These are phyloP conservation scores for Endocalyx cinctus DNA, from an alignment of 2,329 filamentous ascomycete genomes.

Conservation along the genomic window DNA sequence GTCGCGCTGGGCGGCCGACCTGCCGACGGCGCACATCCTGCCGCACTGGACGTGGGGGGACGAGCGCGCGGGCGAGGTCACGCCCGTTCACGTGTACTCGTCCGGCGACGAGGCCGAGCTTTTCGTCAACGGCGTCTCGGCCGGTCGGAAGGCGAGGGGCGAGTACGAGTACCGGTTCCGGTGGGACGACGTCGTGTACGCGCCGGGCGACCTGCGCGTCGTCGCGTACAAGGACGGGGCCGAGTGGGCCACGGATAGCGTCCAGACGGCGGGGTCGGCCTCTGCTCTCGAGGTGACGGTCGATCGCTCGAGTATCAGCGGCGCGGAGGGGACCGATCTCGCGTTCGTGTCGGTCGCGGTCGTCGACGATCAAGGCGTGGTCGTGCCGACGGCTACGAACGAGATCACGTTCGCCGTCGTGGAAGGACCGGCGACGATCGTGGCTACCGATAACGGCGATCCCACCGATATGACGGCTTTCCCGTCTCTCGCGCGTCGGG, in stretches of 20 bases:
- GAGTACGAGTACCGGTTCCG: slow-evolving; percentile 42
- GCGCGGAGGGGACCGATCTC: slow-evolving; percentile 40
- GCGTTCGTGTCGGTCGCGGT: slow-evolving; percentile 41
- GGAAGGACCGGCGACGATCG: slow-evolving; percentile 39
- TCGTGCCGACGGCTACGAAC: slow-evolving; percentile 37
- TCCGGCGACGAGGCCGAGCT: slow-evolving; percentile 49
- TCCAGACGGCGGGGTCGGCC: slow-evolving; percentile 36
- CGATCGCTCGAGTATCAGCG: slow-evolving; percentile 33
- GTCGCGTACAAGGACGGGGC: slow-evolving; percentile 42
- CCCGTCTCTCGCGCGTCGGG: slow-evolving; percentile 32
- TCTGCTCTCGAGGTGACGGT: slow-evolving; percentile 31
- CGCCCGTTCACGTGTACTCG: slow-evolving; percentile 50
- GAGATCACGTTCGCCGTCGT: slow-evolving; percentile 39
- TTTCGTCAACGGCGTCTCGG: slow-evolving; percentile 46
- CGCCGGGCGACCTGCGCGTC: slow-evolving; percentile 42
- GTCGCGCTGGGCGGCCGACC: slow-evolving; percentile 44
- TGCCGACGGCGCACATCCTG: slow-evolving; percentile 46
- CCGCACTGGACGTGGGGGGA: slow-evolving; percentile 53
- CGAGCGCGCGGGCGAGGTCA: slow-evolving; percentile 38
- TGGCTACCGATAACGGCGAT: slow-evolving; percentile 48
- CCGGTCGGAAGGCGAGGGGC: slow-evolving; percentile 32
- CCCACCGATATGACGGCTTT: slow-evolving; percentile 39
- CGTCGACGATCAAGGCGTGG: slow-evolving; percentile 36
- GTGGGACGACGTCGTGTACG: slow-evolving; percentile 46
- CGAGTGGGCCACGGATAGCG: slow-evolving; percentile 39